A percentile compares a stretch with the other conserved stretches of the same genome.
Conservation (phyloP, 2,329 filamentous ascomycete genomes). For the Botrytis tulipae region DNA sequence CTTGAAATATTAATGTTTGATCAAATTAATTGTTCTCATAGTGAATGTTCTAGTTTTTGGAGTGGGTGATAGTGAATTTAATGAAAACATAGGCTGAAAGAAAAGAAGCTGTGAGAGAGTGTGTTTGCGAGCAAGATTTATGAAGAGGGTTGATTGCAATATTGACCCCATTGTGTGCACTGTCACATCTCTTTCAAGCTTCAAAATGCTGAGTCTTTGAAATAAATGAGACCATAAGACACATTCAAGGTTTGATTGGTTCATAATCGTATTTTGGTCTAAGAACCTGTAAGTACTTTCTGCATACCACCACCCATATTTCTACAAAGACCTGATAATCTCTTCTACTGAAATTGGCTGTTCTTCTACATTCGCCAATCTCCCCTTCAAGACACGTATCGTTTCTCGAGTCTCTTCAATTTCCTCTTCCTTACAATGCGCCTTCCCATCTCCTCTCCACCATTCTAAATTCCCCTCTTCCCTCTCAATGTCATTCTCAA, state of each 20-base stretch:
- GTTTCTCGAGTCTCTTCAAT: slow-evolving; percentile 3
- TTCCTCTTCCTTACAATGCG: neutral
- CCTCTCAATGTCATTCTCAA: neutral
- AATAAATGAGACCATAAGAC: neutral
- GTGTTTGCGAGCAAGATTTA: neutral
- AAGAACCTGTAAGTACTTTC: neutral
- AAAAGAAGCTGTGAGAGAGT: neutral
- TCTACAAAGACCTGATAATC: slow-evolving; percentile 7
- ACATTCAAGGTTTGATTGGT: neutral
- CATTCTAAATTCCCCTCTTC: slow-evolving; percentile 13
- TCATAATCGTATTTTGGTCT: neutral
- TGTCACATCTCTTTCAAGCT: neutral
- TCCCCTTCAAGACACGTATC: slow-evolving; percentile 13
- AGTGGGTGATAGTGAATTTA: neutral
- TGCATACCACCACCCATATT: neutral
- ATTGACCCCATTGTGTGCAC: neutral
- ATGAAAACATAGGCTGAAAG: neutral
- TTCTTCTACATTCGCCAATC: slow-evolving; percentile 7
- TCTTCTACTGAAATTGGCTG: slow-evolving; percentile 18
- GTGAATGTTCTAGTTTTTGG: neutral
- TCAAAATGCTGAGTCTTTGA: neutral
- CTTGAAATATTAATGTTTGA: neutral
- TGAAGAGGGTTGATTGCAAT: neutral
- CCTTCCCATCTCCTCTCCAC: slow-evolving; percentile 4
- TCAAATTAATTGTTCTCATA: neutral